These are phyloP conservation scores for Globisporangium uncinulatum DNA, from an alignment of 352 stramenopile genomes.

Conservation along the genomic window DNA sequence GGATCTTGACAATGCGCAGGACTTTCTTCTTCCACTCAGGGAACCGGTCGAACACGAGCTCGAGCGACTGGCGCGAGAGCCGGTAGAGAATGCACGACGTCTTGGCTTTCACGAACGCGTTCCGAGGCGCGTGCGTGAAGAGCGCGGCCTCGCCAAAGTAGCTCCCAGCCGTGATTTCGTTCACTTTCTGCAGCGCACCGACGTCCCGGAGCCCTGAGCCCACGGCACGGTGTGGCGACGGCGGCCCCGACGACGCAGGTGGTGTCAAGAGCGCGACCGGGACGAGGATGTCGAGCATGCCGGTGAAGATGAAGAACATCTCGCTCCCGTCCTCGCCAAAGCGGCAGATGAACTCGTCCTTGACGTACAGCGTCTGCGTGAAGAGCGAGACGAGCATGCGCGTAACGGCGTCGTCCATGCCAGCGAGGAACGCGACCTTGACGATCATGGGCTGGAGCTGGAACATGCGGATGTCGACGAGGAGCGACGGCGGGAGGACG, in stretches of 20 bases:
- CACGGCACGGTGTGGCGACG: not conserved
- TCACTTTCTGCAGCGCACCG: slow-evolving; percentile 36
- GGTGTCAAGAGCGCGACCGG: slow-evolving; percentile 9
- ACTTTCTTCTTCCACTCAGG: slow-evolving; percentile 64
- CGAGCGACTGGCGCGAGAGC: slow-evolving; percentile 43
- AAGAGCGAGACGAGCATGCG: slow-evolving; percentile 54
- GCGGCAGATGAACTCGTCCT: slow-evolving; percentile 51
- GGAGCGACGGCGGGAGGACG: slow-evolving; percentile 43
- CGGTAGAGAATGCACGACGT: slow-evolving; percentile 60
- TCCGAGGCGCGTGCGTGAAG: slow-evolving; percentile 50
- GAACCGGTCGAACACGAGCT: slow-evolving; percentile 56
- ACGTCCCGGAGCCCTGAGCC: not conserved
- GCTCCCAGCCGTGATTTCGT: slow-evolving; percentile 46
- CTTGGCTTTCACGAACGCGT: slow-evolving; percentile 50
- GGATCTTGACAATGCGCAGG: slow-evolving; percentile 52
- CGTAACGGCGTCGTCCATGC: slow-evolving; percentile 46
- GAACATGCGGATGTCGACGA: slow-evolving; percentile 62
- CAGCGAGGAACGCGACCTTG: slow-evolving; percentile 58
- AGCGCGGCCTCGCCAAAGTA: slow-evolving; percentile 58
- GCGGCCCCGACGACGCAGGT: not conserved
- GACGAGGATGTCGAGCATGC: slow-evolving; percentile 49
- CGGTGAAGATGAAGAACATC: slow-evolving; percentile 69
- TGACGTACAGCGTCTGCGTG: slow-evolving; percentile 47
- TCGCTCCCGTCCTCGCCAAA: slow-evolving; percentile 53
- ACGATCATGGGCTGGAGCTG: slow-evolving; percentile 62